phyloP scores from a whole-genome alignment of 164 flowering plant genomes.

The Tinospora cordifolia region DNA sequence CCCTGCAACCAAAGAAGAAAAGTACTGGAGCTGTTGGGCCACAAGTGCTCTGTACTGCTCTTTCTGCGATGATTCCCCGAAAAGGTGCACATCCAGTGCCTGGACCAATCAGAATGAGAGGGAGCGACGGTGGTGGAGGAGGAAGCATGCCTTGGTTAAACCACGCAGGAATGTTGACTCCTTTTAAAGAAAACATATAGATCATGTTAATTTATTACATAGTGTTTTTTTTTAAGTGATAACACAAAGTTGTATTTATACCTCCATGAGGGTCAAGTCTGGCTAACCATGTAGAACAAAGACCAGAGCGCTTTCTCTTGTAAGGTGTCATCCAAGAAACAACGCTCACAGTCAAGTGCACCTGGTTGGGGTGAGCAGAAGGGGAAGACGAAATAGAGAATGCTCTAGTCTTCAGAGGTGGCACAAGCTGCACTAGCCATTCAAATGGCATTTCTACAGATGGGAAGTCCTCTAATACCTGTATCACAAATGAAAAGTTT shows the following conservation, averaged over 20 bases:
- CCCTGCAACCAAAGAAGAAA: constrained; percentile 90
- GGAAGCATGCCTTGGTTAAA: constrained; percentile 71
- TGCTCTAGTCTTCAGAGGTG: constrained; percentile 73
- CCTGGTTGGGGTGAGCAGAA: constrained; percentile 71
- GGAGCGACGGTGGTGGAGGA: constrained; percentile 67
- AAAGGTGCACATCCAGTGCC: constrained; percentile 99
- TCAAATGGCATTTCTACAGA: constrained; percentile 95
- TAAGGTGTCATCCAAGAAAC: constrained; percentile 86
- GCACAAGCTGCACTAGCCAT: constrained; percentile 94
- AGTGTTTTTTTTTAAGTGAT: neutral
- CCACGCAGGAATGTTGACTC: constrained; percentile 68
- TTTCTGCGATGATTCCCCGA: constrained; percentile 77
- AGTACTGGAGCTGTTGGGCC: constrained; percentile 52
- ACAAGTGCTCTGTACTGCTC: constrained; percentile 45
- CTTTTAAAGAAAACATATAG: constrained; percentile 30
- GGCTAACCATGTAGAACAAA: constrained; percentile 85
- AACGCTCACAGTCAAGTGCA: constrained; percentile 75
- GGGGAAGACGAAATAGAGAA: constrained; percentile 90
- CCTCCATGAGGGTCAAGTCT: constrained; percentile 62
- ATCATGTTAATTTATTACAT: neutral
- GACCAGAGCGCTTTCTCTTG: constrained; percentile 70
- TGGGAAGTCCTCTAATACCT: constrained; percentile 91
- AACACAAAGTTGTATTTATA: constrained; percentile 13
- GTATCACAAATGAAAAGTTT: constrained; percentile 1
- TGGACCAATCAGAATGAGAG: constrained; percentile 87